Percentiles rank a stretch among this genome's conserved stretches.
These are phyloP conservation scores for Andrographis paniculata DNA, from an alignment of 305 asterid genomes.

Conservation along the genomic window DNA sequence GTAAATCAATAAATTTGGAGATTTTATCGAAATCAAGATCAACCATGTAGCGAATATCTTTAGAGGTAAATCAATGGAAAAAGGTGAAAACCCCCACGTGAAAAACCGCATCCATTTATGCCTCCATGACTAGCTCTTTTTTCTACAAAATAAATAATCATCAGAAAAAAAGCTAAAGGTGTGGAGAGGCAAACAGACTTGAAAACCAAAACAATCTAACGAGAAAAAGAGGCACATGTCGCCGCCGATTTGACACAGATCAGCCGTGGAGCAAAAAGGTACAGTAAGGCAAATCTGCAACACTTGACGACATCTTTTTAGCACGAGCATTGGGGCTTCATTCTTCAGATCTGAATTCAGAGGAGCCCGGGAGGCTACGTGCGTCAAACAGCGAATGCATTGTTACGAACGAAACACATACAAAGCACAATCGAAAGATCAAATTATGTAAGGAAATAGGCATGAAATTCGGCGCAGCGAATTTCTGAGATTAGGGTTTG, in stretches of 20 bases:
- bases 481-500: too few species aligned
- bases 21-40: too few species aligned
- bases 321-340: constrained; percentile 60
- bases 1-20: neutral
- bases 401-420: too few species aligned
- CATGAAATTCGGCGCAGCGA: too few species aligned
- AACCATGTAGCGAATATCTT: constrained; percentile 31
- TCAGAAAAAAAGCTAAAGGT: constrained; percentile 44
- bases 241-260: constrained; percentile 55
- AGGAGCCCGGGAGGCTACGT: constrained; percentile 66
- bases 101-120: constrained; percentile 40
- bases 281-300: constrained; percentile 39
- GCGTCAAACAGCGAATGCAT: constrained; percentile 22
- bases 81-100: constrained; percentile 42
- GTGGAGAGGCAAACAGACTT: constrained; percentile 32
- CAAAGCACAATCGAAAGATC: too few species aligned
- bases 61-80: constrained; percentile 38
- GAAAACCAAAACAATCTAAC: neutral
- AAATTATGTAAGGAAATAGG: too few species aligned
- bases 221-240: neutral
- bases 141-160: constrained; percentile 12
- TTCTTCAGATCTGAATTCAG: constrained; percentile 31
- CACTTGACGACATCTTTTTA: constrained; percentile 37
- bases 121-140: constrained; percentile 45
- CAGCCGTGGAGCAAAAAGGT: constrained; percentile 28